phyloP scores from a whole-genome alignment of 768 basidiomycete genomes.

The Suillus subluteus region DNA sequence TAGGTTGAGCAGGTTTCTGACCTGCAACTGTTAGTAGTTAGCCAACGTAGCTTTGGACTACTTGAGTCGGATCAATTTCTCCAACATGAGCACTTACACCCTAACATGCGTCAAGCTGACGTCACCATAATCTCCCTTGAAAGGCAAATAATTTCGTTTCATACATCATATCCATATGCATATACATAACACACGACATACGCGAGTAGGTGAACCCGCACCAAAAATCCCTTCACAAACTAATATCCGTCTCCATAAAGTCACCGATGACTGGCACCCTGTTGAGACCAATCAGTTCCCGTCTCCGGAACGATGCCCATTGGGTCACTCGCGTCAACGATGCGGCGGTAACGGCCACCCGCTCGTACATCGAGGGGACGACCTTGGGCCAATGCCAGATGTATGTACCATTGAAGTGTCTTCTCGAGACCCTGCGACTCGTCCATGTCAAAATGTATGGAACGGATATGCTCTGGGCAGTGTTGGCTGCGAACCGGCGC shows the following conservation, averaged over 20 bases:
- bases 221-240: neutral
- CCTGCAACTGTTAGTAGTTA: neutral
- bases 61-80: neutral
- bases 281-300: conserved; percentile 10
- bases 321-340: conserved; percentile 6
- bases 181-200: neutral
- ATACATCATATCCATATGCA: conserved; percentile 2
- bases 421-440: neutral
- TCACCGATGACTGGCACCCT: neutral
- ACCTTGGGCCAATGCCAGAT: conserved; percentile 11
- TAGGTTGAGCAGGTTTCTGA: no score
- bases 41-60: neutral
- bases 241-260: neutral
- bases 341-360: conserved; percentile 12
- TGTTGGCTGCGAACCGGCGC: conserved; percentile 3
- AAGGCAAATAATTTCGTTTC: neutral
- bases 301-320: conserved; percentile 16
- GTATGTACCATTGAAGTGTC: conserved; percentile 2
- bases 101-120: neutral
- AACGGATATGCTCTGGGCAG: conserved; percentile 9
- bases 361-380: conserved; percentile 17
- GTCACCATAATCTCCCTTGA: neutral
- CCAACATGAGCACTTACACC: neutral
- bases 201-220: neutral
- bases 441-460: conserved; percentile 17